These are phyloP conservation scores for Botryobasidium botryosum DNA, from an alignment of 768 basidiomycete genomes.

Conservation along the genomic window DNA sequence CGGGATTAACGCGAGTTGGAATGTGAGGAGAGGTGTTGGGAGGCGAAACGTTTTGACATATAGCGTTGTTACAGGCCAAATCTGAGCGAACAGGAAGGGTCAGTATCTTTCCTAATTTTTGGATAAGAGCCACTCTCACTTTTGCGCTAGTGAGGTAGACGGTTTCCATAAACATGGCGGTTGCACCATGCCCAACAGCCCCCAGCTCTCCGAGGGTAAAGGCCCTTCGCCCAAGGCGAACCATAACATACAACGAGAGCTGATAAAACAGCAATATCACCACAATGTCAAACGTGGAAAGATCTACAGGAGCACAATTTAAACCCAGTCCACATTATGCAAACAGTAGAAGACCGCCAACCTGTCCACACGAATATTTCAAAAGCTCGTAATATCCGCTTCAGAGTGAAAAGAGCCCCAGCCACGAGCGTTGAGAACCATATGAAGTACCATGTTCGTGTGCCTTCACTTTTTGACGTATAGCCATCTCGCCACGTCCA, in stretches of 20 bases:
- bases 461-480: slow-evolving; percentile 32
- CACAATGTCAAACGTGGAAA: slow-evolving; percentile 58
- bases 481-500: slow-evolving; percentile 25
- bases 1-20: slow-evolving; percentile 83
- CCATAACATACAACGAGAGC: slow-evolving; percentile 73
- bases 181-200: slow-evolving; percentile 75
- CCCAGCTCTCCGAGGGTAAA: slow-evolving; percentile 92
- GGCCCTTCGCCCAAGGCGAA: slow-evolving; percentile 81
- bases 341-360: not conserved
- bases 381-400: not conserved
- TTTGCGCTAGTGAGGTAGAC: slow-evolving; percentile 67
- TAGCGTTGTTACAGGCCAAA: slow-evolving; percentile 60
- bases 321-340: not conserved
- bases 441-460: slow-evolving; percentile 44
- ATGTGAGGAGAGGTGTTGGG: slow-evolving; percentile 80
- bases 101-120: not conserved
- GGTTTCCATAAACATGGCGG: slow-evolving; percentile 71
- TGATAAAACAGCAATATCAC: slow-evolving; percentile 73
- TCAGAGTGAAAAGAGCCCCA: slow-evolving; percentile 1
- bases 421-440: slow-evolving; percentile 30
- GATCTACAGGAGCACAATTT: slow-evolving; percentile 30
- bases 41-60: slow-evolving; percentile 85
- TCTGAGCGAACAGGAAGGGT: slow-evolving; percentile 26
- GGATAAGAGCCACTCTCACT: slow-evolving; percentile 31
- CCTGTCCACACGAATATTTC: not conserved